phyloP scores from a whole-genome alignment of 352 stramenopile genomes.

The Globisporangium mamillatum region DNA sequence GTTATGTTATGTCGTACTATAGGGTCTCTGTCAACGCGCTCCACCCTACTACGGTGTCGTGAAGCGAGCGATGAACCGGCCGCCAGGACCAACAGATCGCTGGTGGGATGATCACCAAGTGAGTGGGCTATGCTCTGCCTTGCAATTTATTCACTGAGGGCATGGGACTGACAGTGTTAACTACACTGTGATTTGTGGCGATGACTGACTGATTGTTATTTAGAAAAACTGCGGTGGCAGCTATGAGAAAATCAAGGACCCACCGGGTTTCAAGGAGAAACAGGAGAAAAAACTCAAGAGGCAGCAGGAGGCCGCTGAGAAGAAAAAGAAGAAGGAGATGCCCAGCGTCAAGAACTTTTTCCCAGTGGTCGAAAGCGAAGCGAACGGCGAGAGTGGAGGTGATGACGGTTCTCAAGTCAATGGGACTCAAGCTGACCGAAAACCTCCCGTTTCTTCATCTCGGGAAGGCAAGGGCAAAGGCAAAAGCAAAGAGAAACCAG shows the following conservation, averaged over 20 bases:
- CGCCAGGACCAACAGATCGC: conserved; percentile 62
- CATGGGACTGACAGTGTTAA: no score
- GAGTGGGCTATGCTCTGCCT: neutral
- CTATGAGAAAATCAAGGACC: conserved; percentile 76
- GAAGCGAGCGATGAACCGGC: conserved; percentile 85
- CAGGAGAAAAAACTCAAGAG: conserved; percentile 35
- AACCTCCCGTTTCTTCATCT: neutral
- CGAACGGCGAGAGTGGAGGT: neutral
- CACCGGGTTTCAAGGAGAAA: conserved; percentile 48
- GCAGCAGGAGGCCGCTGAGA: conserved; percentile 30
- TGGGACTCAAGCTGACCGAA: neutral
- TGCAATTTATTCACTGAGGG: neutral
- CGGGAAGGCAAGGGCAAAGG: neutral
- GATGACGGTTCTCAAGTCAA: neutral
- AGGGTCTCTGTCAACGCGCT: conserved; percentile 61
- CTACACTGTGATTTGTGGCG: neutral
- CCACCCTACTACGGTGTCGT: conserved; percentile 81
- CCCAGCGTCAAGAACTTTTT: conserved; percentile 35
- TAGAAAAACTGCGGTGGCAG: conserved; percentile 60
- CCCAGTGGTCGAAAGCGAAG: neutral
- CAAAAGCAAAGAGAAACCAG: neutral
- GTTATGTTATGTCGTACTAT: neutral
- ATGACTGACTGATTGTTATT: neutral
- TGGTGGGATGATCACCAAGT: conserved; percentile 74
- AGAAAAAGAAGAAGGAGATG: conserved; percentile 52